A percentile compares a stretch with the other conserved stretches of the same genome.
Conservation (phyloP, 306 rosid species). For the Canavalia ensiformis region DNA sequence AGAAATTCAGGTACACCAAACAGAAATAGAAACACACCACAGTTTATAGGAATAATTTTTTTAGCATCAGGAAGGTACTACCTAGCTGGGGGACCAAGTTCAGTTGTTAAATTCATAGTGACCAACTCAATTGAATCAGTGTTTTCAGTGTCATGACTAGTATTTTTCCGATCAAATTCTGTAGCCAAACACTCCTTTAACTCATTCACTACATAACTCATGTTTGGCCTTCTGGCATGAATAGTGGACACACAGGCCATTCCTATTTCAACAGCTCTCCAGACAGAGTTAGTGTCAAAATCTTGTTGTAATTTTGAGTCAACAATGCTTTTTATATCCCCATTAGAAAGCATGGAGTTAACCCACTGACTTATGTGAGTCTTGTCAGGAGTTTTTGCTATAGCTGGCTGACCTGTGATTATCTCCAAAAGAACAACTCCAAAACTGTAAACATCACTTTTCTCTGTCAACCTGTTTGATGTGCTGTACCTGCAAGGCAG, state of each 20-base stretch:
- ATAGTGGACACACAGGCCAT: constrained; percentile 54
- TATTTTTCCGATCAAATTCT: constrained; percentile 37
- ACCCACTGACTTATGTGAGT: constrained; percentile 58
- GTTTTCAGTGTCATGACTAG: not conserved
- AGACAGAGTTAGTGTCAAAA: constrained; percentile 43
- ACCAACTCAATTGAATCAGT: constrained; percentile 19
- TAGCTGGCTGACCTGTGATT: constrained; percentile 55
- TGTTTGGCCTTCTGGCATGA: constrained; percentile 58
- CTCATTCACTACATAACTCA: constrained; percentile 58
- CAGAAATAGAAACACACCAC: constrained; percentile 37
- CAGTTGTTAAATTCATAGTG: constrained; percentile 23
- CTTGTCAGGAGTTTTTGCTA: constrained; percentile 33
- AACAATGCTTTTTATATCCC: constrained; percentile 50
- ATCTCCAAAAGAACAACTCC: constrained; percentile 65
- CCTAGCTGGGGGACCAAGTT: constrained; percentile 42
- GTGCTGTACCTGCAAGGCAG: constrained; percentile 50
- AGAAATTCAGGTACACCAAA: not conserved
- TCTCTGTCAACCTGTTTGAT: constrained; percentile 58
- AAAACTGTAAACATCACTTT: constrained; percentile 70
- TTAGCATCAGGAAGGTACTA: constrained; percentile 30
- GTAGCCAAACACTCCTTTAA: constrained; percentile 57
- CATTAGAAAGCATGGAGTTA: constrained; percentile 47
- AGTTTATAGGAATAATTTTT: not conserved
- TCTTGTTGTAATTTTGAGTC: constrained; percentile 58
- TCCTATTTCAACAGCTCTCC: constrained; percentile 64